A percentile compares a stretch with the other conserved stretches of the same genome.
phyloP scores from a whole-genome alignment of 495 filamentous ascomycete species.

The Podospora anserina region DNA sequence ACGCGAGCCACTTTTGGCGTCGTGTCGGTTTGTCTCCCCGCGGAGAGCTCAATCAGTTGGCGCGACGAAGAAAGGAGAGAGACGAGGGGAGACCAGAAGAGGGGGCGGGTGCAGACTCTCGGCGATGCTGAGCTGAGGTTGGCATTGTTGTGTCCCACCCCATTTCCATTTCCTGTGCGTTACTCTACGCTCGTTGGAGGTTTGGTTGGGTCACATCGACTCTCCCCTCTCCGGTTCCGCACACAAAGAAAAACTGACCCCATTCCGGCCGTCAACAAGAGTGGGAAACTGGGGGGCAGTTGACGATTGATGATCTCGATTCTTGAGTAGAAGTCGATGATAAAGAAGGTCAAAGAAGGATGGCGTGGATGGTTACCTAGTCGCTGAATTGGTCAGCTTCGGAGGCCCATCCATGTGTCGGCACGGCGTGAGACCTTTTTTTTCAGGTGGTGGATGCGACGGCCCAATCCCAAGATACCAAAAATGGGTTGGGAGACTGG shows the following conservation, averaged over 20 bases:
- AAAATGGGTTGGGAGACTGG: background rate
- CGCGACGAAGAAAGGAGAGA: slow-evolving; percentile 5
- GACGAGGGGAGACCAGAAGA: background rate
- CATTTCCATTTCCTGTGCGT: background rate
- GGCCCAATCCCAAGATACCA: slow-evolving; percentile 5
- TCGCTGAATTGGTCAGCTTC: slow-evolving; percentile 17
- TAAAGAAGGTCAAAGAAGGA: background rate
- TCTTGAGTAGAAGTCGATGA: background rate
- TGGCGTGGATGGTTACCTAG: background rate
- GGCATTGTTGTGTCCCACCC: slow-evolving; percentile 2
- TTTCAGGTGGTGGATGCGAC: slow-evolving; percentile 6
- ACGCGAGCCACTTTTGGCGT: background rate
- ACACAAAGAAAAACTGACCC: slow-evolving; percentile 12
- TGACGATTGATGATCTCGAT: background rate
- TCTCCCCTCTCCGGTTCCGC: background rate
- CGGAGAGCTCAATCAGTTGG: slow-evolving; percentile 1
- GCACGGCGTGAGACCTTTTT: slow-evolving; percentile 14
- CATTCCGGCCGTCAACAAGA: slow-evolving; percentile 12
- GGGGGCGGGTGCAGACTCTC: slow-evolving; percentile 2
- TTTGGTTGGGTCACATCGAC: slow-evolving; percentile 11
- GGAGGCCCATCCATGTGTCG: slow-evolving; percentile 10
- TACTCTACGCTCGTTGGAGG: background rate
- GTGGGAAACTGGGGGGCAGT: slow-evolving; percentile 2
- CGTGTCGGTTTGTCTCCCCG: slow-evolving; percentile 4
- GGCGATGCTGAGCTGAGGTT: slow-evolving; percentile 4